phyloP scores from a whole-genome alignment of 495 filamentous ascomycete genomes.

The Neurospora tetraspora region DNA sequence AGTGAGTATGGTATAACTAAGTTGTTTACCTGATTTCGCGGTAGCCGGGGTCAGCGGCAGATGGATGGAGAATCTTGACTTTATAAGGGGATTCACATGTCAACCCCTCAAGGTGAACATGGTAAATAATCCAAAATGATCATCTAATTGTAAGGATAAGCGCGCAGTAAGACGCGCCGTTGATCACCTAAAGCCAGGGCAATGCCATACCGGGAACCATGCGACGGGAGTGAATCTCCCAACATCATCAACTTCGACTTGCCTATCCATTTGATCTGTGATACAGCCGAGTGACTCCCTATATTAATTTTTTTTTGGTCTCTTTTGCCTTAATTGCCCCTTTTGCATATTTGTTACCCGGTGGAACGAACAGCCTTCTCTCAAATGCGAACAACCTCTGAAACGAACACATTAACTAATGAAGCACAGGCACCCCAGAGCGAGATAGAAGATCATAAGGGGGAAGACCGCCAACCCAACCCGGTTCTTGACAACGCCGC shows the following conservation, averaged over 20 bases:
- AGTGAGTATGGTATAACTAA: neutral
- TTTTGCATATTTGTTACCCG: neutral
- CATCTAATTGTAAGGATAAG: neutral
- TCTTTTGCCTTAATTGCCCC: neutral
- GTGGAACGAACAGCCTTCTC: neutral
- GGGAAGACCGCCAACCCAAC: constrained; percentile 94
- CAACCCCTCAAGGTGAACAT: neutral
- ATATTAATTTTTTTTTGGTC: neutral
- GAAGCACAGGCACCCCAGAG: constrained; percentile 88
- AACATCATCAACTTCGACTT: neutral
- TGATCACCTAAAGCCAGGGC: neutral
- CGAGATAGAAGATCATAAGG: constrained; percentile 90
- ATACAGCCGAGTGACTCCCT: neutral
- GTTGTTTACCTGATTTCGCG: neutral
- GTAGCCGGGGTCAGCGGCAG: neutral
- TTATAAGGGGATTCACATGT: neutral
- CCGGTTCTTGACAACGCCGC: constrained; percentile 87
- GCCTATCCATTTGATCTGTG: neutral
- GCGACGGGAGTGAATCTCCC: neutral
- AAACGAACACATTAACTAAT: constrained; percentile 54
- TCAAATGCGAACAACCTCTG: neutral
- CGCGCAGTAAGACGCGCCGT: neutral
- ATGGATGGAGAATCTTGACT: neutral
- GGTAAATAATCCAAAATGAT: neutral
- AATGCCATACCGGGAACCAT: neutral